Evolutionary conservation across 2,329 filamentous ascomycete species (phyloP), one percentile per base, ranked within the genome.

Genomic region (Acephala macrosclerotiorum): DNA sequence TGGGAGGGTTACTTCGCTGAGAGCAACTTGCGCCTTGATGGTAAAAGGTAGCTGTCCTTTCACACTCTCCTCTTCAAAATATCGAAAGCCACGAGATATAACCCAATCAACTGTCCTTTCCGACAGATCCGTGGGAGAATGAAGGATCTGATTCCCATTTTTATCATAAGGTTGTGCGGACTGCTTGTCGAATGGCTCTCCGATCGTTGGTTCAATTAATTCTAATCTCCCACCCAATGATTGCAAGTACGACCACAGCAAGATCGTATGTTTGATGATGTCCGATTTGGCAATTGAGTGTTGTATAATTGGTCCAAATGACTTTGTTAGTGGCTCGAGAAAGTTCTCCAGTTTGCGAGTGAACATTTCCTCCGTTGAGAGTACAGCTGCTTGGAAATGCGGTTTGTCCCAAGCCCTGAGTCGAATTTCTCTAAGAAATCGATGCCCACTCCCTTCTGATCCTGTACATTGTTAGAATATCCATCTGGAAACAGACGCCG

Each of bases 21-120:
- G 3, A 14, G 18, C 38, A 42, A 42, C 38, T 4, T 4, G 38
- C 18, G 38, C 38, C 38, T 42, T 42, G 38, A 14, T 16, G 18
- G 38, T 42, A 42, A 42, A 42, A 42, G 38, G 38, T 42, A 42
- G 12, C 38, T 42, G 38, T 42, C 38, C 38, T 42, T 42, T n/a
- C 12, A 42, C 38, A 14, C 18, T n/a, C 4, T 12, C 18, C 14
- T n/a, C 38, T 42, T 42, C 38, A 42, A 42, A 42, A n/a, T 6
- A 42, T 42, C 38, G 12, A 42, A 42, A 6, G 18, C 38, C 38
- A 42, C 38, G 38, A 14, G 38, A 5, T 16, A 42, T 4, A 3
- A 42, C 38, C 38, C 38, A 42, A 6, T 3, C 4, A 14, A 42
- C 38, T 14, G 38, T 14, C 38, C 38, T 3, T n/a, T 14, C 4